Conservation (phyloP, 805 yeast species). For the Dipodascus albidus region DNA sequence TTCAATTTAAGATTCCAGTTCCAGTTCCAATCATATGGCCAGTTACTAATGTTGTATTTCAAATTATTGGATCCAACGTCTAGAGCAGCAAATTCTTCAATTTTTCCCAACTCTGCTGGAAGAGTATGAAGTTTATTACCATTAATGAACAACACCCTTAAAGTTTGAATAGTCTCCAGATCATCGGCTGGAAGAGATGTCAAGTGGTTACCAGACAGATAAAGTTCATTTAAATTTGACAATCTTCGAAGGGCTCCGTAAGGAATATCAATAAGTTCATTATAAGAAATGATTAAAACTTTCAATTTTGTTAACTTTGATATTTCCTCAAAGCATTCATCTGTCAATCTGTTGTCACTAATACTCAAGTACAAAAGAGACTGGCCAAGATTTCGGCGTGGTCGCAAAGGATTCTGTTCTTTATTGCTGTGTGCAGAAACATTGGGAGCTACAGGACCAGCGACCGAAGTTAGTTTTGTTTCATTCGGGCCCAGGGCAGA, state of each 20-base stretch:
- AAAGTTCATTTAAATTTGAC: slow-evolving; percentile 48
- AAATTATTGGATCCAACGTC: slow-evolving; percentile 88
- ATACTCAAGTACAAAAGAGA: slow-evolving; percentile 47
- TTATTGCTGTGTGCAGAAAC: no score
- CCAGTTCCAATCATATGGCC: slow-evolving; percentile 99
- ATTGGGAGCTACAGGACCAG: no score
- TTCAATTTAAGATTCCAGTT: slow-evolving; percentile 63
- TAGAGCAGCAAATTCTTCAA: slow-evolving; percentile 50
- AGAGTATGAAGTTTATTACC: slow-evolving; percentile 76
- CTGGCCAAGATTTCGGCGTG: slow-evolving; percentile 28
- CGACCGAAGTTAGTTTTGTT: no score
- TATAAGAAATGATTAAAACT: slow-evolving; percentile 68
- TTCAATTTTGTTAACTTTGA: slow-evolving; percentile 47
- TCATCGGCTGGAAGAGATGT: slow-evolving; percentile 79
- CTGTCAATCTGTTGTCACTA: slow-evolving; percentile 76
- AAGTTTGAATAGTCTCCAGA: slow-evolving; percentile 45
- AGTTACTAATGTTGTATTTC: slow-evolving; percentile 85
- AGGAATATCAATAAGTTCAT: slow-evolving; percentile 75
- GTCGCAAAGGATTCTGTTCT: slow-evolving; percentile 6
- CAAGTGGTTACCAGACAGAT: slow-evolving; percentile 73
- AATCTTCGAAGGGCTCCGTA: slow-evolving; percentile 53
- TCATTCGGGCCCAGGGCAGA: slow-evolving; percentile 5
- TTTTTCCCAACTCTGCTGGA: slow-evolving; percentile 77
- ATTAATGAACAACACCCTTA: slow-evolving; percentile 59
- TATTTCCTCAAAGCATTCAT: slow-evolving; percentile 61